Conservation (phyloP, 306 rosid species). For the Ziziphus jujuba region DNA sequence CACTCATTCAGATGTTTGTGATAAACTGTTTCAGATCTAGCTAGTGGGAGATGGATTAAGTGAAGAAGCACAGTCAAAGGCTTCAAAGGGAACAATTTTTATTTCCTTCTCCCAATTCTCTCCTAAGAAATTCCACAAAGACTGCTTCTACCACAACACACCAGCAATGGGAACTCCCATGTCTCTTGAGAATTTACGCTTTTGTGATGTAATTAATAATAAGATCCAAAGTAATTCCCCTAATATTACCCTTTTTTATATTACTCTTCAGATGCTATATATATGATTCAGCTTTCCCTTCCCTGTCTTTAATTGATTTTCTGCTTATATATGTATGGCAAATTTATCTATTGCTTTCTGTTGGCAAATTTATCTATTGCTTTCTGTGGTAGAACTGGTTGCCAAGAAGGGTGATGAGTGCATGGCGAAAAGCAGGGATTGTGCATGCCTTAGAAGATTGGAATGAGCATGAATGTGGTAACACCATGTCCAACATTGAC, state of each 20-base stretch:
- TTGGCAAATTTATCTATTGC: no score
- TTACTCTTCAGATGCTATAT: no score
- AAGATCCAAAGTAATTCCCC: no score
- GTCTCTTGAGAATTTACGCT: constrained; percentile 50
- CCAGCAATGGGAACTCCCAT: constrained; percentile 75
- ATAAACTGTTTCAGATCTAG: no score
- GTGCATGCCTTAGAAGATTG: constrained; percentile 74
- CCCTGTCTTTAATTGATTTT: no score
- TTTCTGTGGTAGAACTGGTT: constrained; percentile 56
- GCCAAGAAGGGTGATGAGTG: constrained; percentile 83
- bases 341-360: no score
- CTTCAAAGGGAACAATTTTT: constrained; percentile 68
- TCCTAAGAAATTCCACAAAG: constrained; percentile 57
- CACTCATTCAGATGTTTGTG: no score
- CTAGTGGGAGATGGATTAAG: constrained; percentile 54
- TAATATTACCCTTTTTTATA: no score
- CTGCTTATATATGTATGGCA: background rate
- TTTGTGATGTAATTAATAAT: constrained; percentile 64
- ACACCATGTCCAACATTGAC: constrained; percentile 41
- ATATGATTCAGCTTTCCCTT: no score
- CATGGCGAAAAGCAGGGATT: constrained; percentile 68
- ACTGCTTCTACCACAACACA: constrained; percentile 61
- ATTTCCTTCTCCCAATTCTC: constrained; percentile 75
- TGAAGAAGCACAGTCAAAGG: constrained; percentile 46
- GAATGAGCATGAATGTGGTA: constrained; percentile 65